phyloP scores from a whole-genome alignment of 1,139 yeast genomes.

The Debaryomycetaceae sp. region DNA sequence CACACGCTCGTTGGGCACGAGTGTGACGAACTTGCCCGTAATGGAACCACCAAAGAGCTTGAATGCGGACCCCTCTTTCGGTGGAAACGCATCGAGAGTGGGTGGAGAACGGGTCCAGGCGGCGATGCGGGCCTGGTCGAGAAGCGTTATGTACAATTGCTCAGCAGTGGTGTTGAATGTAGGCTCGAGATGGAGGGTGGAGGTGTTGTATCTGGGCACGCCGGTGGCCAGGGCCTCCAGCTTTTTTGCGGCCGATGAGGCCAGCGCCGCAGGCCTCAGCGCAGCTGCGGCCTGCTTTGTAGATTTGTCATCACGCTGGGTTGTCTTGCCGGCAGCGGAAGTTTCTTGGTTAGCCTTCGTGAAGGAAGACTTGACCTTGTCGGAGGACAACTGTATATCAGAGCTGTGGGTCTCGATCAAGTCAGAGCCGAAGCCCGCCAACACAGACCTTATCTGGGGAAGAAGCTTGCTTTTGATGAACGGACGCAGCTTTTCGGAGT shows the following conservation, averaged over 20 bases:
- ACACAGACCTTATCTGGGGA: constrained; percentile 61
- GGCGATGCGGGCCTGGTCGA: constrained; percentile 71
- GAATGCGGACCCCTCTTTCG: constrained; percentile 60
- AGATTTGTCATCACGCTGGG: constrained; percentile 5
- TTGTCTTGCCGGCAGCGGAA: constrained; percentile 9
- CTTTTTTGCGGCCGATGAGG: constrained; percentile 9
- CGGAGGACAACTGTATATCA: constrained; percentile 75
- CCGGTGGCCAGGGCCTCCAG: constrained; percentile 14
- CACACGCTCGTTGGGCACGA: constrained; percentile 57
- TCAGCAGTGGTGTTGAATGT: constrained; percentile 84
- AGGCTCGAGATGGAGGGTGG: constrained; percentile 74
- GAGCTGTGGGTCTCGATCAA: constrained; percentile 73
- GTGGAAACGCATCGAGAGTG: constrained; percentile 46
- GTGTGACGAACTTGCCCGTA: constrained; percentile 59
- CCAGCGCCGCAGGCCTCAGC: constrained; percentile 7
- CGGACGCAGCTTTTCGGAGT: constrained; percentile 48
- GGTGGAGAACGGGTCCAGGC: constrained; percentile 90
- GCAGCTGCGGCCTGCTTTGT: constrained; percentile 10
- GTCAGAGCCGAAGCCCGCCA: constrained; percentile 70
- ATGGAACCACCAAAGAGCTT: constrained; percentile 88
- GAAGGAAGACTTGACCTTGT: constrained; percentile 61
- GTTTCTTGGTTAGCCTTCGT: constrained; percentile 61
- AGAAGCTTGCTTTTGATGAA: constrained; percentile 58
- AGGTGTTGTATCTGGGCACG: constrained; percentile 70
- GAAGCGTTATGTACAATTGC: constrained; percentile 71